phyloP scores from a whole-genome alignment of 2,329 filamentous ascomycete species.

The Penicillium brevicompactum region DNA sequence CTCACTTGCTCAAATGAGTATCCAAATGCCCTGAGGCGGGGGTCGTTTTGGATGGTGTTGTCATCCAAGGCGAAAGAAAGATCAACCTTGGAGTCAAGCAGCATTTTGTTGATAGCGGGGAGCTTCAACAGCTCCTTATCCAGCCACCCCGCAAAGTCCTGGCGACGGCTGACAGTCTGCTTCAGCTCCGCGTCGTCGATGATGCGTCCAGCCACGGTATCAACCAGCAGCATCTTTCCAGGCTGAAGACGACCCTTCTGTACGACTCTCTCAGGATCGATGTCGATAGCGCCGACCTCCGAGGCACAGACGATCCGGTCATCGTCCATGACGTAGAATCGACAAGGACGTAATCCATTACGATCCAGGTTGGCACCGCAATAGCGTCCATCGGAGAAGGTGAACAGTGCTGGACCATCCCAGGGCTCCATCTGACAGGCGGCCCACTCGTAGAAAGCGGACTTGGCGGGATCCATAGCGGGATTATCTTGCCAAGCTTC shows the following conservation, averaged over 20 bases:
- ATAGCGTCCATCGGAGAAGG: slow-evolving; percentile 93
- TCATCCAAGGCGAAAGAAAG: slow-evolving; percentile 69
- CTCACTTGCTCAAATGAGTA: slow-evolving; percentile 96
- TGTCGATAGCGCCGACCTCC: slow-evolving; percentile 88
- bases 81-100: slow-evolving; percentile 59
- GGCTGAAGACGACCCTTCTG: slow-evolving; percentile 94
- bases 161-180: slow-evolving; percentile 78
- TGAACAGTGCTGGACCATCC: slow-evolving; percentile 96
- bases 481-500: slow-evolving; percentile 97
- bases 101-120: slow-evolving; percentile 69
- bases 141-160: slow-evolving; percentile 87
- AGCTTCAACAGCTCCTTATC: slow-evolving; percentile 82
- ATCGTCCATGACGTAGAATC: slow-evolving; percentile 96
- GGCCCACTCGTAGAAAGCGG: slow-evolving; percentile 98
- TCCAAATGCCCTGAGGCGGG: slow-evolving; percentile 80
- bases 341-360: slow-evolving; percentile 91
- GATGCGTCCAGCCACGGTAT: slow-evolving; percentile 86
- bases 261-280: slow-evolving; percentile 86
- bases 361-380: slow-evolving; percentile 96
- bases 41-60: slow-evolving; percentile 77
- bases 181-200: slow-evolving; percentile 95
- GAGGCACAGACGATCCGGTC: slow-evolving; percentile 97
- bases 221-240: slow-evolving; percentile 93
- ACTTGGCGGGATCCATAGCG: slow-evolving; percentile 90
- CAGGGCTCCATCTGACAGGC: slow-evolving; percentile 99